phyloP scores from a whole-genome alignment of 331 rosid genomes.

The Malus hybrid region DNA sequence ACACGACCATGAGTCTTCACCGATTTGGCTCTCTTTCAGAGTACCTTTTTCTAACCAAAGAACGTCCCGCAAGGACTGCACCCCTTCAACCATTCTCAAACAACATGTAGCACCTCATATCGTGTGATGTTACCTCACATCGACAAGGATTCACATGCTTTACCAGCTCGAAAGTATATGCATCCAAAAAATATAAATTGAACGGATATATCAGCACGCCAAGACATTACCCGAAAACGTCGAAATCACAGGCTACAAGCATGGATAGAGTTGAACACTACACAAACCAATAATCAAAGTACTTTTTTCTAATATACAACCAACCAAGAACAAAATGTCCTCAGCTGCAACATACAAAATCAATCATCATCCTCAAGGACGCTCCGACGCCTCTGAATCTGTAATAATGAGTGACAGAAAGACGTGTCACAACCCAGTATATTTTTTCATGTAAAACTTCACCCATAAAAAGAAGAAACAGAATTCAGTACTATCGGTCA shows the following conservation, averaged over 20 bases:
- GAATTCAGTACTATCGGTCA: neutral
- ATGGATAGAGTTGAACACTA: neutral
- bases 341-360: neutral
- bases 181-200: neutral
- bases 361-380: conserved; percentile 94
- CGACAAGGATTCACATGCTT: neutral
- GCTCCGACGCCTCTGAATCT: conserved; percentile 97
- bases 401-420: conserved; percentile 10
- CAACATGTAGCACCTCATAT: no score
- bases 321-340: neutral
- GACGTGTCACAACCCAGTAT: neutral
- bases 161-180: neutral
- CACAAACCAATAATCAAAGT: conserved; percentile 4
- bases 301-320: conserved; percentile 2
- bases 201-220: neutral
- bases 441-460: neutral
- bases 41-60: no score
- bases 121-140: no score
- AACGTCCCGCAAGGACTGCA: no score
- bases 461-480: neutral
- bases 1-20: no score
- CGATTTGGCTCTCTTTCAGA: no score
- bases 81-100: no score
- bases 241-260: neutral
- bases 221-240: neutral